These are phyloP conservation scores for Verticillium albo-atrum DNA, from an alignment of 2,329 filamentous ascomycete genomes.

Conservation along the genomic window DNA sequence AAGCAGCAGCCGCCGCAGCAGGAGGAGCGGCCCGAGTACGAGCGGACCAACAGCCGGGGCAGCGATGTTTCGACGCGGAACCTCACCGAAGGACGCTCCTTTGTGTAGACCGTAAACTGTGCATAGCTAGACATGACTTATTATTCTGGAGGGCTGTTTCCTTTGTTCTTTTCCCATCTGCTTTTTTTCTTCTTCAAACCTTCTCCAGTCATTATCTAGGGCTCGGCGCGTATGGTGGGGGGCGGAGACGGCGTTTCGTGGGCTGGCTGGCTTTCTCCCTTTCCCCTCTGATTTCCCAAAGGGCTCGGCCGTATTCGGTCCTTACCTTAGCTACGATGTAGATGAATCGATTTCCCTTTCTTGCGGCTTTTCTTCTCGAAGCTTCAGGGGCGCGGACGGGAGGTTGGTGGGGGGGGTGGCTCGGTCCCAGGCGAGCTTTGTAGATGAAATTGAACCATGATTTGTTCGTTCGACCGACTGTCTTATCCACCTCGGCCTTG, in stretches of 20 bases:
- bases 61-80: background rate
- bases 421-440: too few relatives aligned
- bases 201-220: constrained; percentile 2
- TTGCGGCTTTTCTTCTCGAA: too few relatives aligned
- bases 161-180: background rate
- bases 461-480: too few relatives aligned
- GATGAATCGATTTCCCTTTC: too few relatives aligned
- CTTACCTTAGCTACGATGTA: background rate
- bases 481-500: too few relatives aligned
- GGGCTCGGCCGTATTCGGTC: background rate
- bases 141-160: background rate
- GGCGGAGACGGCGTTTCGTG: too few relatives aligned
- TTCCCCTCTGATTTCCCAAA: too few relatives aligned
- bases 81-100: background rate
- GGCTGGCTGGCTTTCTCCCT: background rate
- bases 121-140: background rate
- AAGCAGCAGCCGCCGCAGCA: background rate
- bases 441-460: too few relatives aligned
- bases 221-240: too few relatives aligned
- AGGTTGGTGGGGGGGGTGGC: too few relatives aligned
- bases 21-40: background rate
- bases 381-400: too few relatives aligned
- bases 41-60: background rate
- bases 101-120: background rate
- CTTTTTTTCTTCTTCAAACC: background rate